Evolutionary conservation across 352 stramenopile species (phyloP), one percentile per base, ranked within the genome.

Genomic region (Paralagenidium karlingii): DNA sequence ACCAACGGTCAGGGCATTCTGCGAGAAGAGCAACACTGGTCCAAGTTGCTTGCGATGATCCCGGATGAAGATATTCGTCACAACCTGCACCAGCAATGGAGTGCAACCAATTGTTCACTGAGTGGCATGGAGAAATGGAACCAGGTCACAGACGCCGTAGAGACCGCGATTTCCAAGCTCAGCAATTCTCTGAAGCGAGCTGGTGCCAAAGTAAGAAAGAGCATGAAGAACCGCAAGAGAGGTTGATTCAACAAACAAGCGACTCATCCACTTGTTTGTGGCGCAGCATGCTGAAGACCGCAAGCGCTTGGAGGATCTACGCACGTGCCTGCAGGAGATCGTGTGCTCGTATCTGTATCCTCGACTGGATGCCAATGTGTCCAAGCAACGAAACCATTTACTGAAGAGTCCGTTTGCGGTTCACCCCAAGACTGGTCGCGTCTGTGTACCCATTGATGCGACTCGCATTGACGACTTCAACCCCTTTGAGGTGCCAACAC

Each of bases 371-470:
- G 96, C 97, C 27, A 99, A 99, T 62, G 96, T 99, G 38, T 99
- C 94, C 47, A 99, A 98, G 60, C 90, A 97, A 58, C 81, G 94
- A 43, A 99, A 99, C 82, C 96, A 99, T 78, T 97, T 99, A 71
- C 75, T 99, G 27, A 99, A 99, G 64, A 96, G 71, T 63, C 96
- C 96, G 21, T 99, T 99, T 53, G 96, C 90, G 20, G 90, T 98
- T 18, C 95, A 99, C 59, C 95, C 95, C 5, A 99, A 99, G 74
- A 97, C 92, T 0, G 91, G 96, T 15, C 71, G 95, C 18, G 94
- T 99, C 10, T 99, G 96, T 63, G 95, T 99, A 15, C 96, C 96
- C 0, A 96, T 99, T 37, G 45, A 73, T 81, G 54, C 73, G 49
- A 27, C 52, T 19, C 58, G 69, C 5, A 77, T 97, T 25, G 77